phyloP scores from a whole-genome alignment of 2,329 filamentous ascomycete species.

The Aureobasidium sp. region DNA sequence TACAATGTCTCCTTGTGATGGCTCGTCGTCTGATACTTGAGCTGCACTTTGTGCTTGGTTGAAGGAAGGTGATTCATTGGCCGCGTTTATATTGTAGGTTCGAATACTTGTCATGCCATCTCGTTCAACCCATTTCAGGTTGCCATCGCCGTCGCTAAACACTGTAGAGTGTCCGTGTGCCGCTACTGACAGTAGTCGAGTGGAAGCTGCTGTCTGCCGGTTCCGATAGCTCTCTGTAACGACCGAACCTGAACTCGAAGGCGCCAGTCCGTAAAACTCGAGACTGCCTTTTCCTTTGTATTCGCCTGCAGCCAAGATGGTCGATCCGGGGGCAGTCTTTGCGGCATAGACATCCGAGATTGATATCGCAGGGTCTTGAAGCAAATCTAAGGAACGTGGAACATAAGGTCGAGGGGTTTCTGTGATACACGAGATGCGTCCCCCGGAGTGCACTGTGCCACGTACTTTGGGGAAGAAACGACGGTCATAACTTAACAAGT shows the following conservation, averaged over 20 bases:
- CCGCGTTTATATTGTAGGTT: constrained; percentile 50
- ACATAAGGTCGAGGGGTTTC: constrained; percentile 63
- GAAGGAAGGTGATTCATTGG: constrained; percentile 4
- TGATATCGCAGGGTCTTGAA: constrained; percentile 43
- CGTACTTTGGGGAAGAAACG: constrained; percentile 73
- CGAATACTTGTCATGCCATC: constrained; percentile 58
- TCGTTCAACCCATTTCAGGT: constrained; percentile 84
- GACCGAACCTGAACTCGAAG: constrained; percentile 27
- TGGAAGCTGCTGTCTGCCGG: constrained; percentile 70
- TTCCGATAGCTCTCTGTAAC: constrained; percentile 53
- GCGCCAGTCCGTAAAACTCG: constrained; percentile 66
- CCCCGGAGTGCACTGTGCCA: constrained; percentile 76
- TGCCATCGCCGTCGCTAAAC: constrained; percentile 75
- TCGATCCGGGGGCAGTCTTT: constrained; percentile 52
- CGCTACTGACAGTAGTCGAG: constrained; percentile 73
- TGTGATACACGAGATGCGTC: constrained; percentile 65
- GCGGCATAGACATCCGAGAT: constrained; percentile 46
- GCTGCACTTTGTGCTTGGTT: constrained; percentile 12
- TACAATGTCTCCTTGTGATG: constrained; percentile 59
- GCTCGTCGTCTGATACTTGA: constrained; percentile 20
- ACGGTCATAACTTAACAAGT: constrained; percentile 81
- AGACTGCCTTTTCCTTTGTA: constrained; percentile 88
- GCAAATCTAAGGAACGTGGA: constrained; percentile 52
- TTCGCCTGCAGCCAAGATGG: constrained; percentile 74
- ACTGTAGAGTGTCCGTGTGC: constrained; percentile 77